A percentile compares a stretch with the other conserved stretches of the same genome.
phyloP scores from a whole-genome alignment of 164 flowering plant species.

The Hamamelis virginiana region DNA sequence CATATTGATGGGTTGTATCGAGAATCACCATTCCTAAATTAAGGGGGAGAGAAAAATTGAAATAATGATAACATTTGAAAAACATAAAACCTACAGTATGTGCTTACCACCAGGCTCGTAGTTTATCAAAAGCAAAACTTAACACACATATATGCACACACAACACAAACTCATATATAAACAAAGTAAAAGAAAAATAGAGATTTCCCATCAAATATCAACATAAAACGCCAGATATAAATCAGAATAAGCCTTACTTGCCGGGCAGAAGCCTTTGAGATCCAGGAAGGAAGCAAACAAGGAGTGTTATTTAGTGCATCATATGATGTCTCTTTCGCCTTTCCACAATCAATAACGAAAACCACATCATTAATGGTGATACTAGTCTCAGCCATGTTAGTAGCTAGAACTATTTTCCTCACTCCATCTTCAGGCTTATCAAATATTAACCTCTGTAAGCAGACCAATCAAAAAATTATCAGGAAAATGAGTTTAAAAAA shows the following conservation, averaged over 20 bases:
- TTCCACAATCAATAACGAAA: constrained; percentile 97
- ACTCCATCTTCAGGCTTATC: constrained; percentile 82
- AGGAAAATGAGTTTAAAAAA: background rate
- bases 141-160: too few species aligned
- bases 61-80: background rate
- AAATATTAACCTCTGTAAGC: constrained; percentile 76
- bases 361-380: constrained; percentile 97
- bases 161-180: too few species aligned
- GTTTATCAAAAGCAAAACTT: too few species aligned
- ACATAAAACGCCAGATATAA: background rate
- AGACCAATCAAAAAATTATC: background rate
- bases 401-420: constrained; percentile 91
- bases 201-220: background rate
- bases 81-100: background rate
- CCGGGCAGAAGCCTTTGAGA: constrained; percentile 89
- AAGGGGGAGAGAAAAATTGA: background rate
- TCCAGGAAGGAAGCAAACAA: constrained; percentile 97
- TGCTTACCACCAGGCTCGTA: background rate
- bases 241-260: constrained; percentile 58
- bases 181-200: background rate
- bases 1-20: background rate
- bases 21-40: background rate
- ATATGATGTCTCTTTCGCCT: constrained; percentile 98
- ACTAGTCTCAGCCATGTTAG: constrained; percentile 99
- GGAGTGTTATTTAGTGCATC: constrained; percentile 98